These are phyloP conservation scores for Ascodesmis nigricans DNA, from an alignment of 495 filamentous ascomycete species.

Conservation along the genomic window DNA sequence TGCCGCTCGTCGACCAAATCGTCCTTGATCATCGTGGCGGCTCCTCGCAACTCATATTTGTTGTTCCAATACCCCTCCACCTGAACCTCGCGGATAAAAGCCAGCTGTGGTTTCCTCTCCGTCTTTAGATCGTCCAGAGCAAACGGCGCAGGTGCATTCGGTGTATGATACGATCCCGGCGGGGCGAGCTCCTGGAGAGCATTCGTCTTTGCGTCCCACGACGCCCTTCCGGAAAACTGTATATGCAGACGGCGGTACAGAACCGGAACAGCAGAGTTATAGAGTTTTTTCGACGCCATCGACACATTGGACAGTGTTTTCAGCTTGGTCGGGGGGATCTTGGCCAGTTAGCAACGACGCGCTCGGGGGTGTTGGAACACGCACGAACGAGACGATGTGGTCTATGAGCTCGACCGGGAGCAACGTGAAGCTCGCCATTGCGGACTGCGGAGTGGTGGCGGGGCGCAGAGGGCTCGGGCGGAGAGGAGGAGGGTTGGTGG, in stretches of 20 bases:
- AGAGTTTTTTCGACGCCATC: not conserved
- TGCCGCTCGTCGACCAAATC: not conserved
- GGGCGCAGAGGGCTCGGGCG: too few species aligned
- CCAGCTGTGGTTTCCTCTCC: not conserved
- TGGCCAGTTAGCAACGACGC: not conserved
- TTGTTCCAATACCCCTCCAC: constrained; percentile 1
- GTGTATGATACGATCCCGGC: not conserved
- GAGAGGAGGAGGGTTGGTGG: too few species aligned
- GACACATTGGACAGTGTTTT: constrained; percentile 1
- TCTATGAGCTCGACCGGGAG: constrained; percentile 1
- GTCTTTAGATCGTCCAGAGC: too few species aligned
- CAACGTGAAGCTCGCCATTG: not conserved
- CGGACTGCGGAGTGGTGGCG: too few species aligned
- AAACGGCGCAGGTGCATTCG: not conserved
- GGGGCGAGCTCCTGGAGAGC: not conserved
- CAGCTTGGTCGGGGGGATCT: constrained; percentile 1
- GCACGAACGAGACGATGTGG: constrained; percentile 2
- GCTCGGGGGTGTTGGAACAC: not conserved
- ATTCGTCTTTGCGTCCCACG: not conserved
- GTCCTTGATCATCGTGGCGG: not conserved
- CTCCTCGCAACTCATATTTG: not conserved
- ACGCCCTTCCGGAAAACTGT: not conserved
- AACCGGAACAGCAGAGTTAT: not conserved
- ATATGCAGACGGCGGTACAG: constrained; percentile 1
- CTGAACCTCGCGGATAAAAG: constrained; percentile 1